phyloP scores from a whole-genome alignment of 179 eudicot species.

The Beta macrorhiza region DNA sequence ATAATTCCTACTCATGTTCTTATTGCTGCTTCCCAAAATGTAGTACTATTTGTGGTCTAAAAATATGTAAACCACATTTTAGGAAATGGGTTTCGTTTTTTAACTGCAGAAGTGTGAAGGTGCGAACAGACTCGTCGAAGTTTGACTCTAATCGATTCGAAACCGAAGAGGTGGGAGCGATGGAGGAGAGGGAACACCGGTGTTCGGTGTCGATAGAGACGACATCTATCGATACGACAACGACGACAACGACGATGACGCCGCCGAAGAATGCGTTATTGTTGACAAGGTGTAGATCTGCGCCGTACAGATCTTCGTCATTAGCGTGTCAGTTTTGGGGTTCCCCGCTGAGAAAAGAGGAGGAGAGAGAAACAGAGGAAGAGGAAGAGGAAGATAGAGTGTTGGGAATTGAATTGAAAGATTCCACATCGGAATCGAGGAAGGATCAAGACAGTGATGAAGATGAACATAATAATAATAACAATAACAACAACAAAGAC shows the following conservation, averaged over 20 bases:
- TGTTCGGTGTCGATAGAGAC: neutral
- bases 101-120: slow-evolving; percentile 32
- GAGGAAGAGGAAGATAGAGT: slow-evolving; percentile 1
- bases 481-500: neutral
- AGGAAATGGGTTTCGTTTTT: slow-evolving; percentile 40
- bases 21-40: neutral
- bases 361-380: neutral
- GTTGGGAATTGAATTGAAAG: slow-evolving; percentile 25
- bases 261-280: slow-evolving; percentile 65
- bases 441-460: slow-evolving; percentile 11
- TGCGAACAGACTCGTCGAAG: slow-evolving; percentile 31
- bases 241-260: neutral
- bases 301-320: slow-evolving; percentile 67
- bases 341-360: slow-evolving; percentile 17
- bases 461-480: neutral
- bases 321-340: slow-evolving; percentile 45
- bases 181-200: neutral
- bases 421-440: slow-evolving; percentile 27
- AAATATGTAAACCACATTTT: slow-evolving; percentile 10
- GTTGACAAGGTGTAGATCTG: slow-evolving; percentile 71
- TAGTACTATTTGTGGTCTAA: neutral
- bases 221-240: neutral
- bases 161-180: neutral
- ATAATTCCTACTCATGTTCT: neutral
- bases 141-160: slow-evolving; percentile 22